Conservation (phyloP, 305 asterid genomes). For the Fraxinus sp. region DNA sequence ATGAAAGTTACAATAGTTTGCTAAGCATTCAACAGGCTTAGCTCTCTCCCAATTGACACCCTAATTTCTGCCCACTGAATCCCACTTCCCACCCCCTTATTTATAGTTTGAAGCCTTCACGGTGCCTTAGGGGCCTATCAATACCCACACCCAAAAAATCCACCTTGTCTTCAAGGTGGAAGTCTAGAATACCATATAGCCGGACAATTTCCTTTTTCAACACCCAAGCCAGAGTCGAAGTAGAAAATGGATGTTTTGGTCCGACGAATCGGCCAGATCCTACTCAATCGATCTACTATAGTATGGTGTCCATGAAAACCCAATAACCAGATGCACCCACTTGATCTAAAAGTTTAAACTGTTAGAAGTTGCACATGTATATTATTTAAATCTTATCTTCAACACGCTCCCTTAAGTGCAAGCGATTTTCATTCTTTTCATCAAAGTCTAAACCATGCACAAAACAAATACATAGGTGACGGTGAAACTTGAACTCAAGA, state of each 20-base stretch:
- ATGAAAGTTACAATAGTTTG: neutral
- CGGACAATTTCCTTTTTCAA: neutral
- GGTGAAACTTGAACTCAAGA: neutral
- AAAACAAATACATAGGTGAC: neutral
- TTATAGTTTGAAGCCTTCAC: neutral
- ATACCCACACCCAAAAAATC: neutral
- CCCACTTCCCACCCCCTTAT: neutral
- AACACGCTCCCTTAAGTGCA: neutral
- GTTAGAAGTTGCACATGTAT: neutral
- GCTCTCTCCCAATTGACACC: slow-evolving; percentile 1
- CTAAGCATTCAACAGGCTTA: neutral
- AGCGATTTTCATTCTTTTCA: neutral
- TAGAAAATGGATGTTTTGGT: neutral
- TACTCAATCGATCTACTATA: neutral
- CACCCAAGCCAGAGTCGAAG: neutral
- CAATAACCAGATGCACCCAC: neutral
- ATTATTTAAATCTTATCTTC: neutral
- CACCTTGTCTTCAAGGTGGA: neutral
- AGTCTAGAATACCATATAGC: neutral
- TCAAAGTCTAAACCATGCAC: neutral
- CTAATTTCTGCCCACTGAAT: neutral
- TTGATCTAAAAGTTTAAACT: neutral
- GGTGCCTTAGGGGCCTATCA: neutral
- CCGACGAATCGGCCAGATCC: neutral
- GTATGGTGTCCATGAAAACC: neutral